A percentile compares a stretch with the other conserved stretches of the same genome.
These are phyloP conservation scores for Sordariomycetes sp. DNA, from an alignment of 2,329 filamentous ascomycete species.

Conservation along the genomic window DNA sequence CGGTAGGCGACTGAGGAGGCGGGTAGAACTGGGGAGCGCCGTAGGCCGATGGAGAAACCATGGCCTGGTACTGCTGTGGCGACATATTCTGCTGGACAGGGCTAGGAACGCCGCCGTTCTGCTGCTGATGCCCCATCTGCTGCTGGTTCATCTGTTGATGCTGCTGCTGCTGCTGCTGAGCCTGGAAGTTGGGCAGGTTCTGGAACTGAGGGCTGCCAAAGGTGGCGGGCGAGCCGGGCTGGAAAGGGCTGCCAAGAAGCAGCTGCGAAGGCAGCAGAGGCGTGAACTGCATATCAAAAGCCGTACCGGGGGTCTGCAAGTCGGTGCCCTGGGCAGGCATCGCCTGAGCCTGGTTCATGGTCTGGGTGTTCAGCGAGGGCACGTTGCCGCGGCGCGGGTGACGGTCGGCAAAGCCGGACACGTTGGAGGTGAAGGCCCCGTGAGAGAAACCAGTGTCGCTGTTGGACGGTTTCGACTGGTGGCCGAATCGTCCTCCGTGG, in stretches of 20 bases:
- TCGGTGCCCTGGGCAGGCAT: slow-evolving; percentile 51
- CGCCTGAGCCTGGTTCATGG: slow-evolving; percentile 37
- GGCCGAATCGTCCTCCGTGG: slow-evolving; percentile 55
- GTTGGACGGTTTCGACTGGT: slow-evolving; percentile 72
- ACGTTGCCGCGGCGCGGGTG: slow-evolving; percentile 80
- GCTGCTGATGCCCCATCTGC: slow-evolving; percentile 42
- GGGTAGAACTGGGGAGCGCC: slow-evolving; percentile 69
- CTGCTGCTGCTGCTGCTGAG: slow-evolving; percentile 40
- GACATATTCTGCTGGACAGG: slow-evolving; percentile 72
- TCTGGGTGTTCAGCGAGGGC: slow-evolving; percentile 83
- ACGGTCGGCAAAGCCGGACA: slow-evolving; percentile 76
- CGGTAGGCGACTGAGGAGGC: slow-evolving; percentile 84
- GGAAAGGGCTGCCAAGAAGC: slow-evolving; percentile 91
- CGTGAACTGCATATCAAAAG: slow-evolving; percentile 97
- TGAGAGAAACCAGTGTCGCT: slow-evolving; percentile 88
- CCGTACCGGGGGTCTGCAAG: slow-evolving; percentile 78
- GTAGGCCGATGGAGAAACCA: slow-evolving; percentile 79
- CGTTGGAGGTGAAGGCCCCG: slow-evolving; percentile 81
- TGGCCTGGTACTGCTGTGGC: slow-evolving; percentile 72
- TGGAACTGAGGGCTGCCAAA: slow-evolving; percentile 92
- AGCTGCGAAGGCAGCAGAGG: slow-evolving; percentile 90
- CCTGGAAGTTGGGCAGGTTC: slow-evolving; percentile 67
- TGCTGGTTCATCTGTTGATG: slow-evolving; percentile 43
- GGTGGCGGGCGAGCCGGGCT: slow-evolving; percentile 82
- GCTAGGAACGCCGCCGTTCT: slow-evolving; percentile 51